Base-by-base conservation (phyloP, 306 rosid species). In the Vigna trinervia region DNA sequence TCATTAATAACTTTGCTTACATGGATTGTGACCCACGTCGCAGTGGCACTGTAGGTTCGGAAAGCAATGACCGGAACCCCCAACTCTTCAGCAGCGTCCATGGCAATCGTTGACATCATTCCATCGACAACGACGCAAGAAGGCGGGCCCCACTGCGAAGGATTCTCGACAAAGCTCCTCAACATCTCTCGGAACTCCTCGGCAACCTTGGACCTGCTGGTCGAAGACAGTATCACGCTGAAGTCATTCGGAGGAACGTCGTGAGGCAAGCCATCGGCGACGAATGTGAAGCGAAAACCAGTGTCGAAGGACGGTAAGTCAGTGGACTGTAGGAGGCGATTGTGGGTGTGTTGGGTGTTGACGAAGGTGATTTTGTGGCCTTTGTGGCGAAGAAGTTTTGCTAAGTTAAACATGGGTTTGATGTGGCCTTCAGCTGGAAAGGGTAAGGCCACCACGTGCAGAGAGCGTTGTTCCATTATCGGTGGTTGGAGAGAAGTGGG, bases 11-110 rank as follows among this genome's bases (percentile, higher is more conserved):
- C 23, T 2, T 66, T 65, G 53, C 56, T 54, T 0, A 77, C 4
- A 5, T 53, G 22, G 3, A 67, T 11, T 1, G 74, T 23, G 11
- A 67, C 59, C 81, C 69, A 77, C 4, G 81, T 68, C 39, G 69
- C 70, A 30, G 81, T 77, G 12, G 81, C 81, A 68, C 81, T 77
- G 11, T 67, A 67, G 7, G 75, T 77, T 26, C 75, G 58, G 8
- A 77, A 77, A 58, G 20, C 15, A 14, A 77, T 77, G 2, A 77
- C 2, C n/a, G 81, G 81, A n/a, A 77, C 59, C 9, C 23, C 20
- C 0, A 68, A 77, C 38, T 67, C 81, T 28, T n/a, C 1, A 4
- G 75, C 75, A 43, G 45, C 75, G 2, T 6, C 34, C 8, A 56
- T 2, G 6, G 51, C 34, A 32, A 67, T 13, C 20, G 81, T 54